Percentiles rank a stretch among this genome's conserved stretches.
Evolutionary conservation across 176 grass and related monocot species (phyloP).

Genomic region (Thinopyrum elongatum): DNA sequence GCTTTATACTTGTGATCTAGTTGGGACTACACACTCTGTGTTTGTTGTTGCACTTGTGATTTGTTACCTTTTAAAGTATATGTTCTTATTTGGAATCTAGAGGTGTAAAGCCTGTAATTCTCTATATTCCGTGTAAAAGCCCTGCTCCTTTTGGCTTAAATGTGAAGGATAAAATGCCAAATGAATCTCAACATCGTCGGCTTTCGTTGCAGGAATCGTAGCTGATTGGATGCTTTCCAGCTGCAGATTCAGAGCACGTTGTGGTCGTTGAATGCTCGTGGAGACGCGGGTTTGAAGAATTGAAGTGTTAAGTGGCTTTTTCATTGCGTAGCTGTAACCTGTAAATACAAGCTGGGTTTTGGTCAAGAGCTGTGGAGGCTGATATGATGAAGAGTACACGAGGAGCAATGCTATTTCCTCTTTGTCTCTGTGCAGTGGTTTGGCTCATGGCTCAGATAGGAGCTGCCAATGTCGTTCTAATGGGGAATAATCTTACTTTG

Average conservation of each 20-base stretch:
- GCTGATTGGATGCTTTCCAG: constrained; percentile 24
- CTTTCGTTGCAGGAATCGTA: constrained; percentile 23
- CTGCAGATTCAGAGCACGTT: constrained; percentile 28
- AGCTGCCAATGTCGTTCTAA: constrained; percentile 75
- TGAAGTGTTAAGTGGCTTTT: constrained; percentile 12
- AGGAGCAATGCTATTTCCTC: constrained; percentile 9
- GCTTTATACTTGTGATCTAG: not conserved
- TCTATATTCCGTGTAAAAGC: not conserved
- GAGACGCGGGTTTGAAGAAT: constrained; percentile 30
- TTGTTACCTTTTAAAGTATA: not conserved
- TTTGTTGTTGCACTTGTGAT: not conserved
- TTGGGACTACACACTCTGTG: not conserved
- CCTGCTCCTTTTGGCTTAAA: not conserved
- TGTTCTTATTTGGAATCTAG: not conserved
- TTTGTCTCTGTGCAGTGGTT: constrained; percentile 27
- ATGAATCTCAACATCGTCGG: not conserved
- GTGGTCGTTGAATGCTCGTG: not conserved
- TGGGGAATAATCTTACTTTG: constrained; percentile 66
- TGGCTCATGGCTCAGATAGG: constrained; percentile 46
- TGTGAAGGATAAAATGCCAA: not conserved
- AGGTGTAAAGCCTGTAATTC: not conserved
- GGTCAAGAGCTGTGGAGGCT: not conserved
- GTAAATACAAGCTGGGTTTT: constrained; percentile 8
- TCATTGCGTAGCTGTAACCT: not conserved
- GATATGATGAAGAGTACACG: constrained; percentile 31